Percentiles rank a stretch among this genome's conserved stretches.
Evolutionary conservation across 164 flowering plant species (phyloP).

Genomic region (Nymphaea colorata): DNA sequence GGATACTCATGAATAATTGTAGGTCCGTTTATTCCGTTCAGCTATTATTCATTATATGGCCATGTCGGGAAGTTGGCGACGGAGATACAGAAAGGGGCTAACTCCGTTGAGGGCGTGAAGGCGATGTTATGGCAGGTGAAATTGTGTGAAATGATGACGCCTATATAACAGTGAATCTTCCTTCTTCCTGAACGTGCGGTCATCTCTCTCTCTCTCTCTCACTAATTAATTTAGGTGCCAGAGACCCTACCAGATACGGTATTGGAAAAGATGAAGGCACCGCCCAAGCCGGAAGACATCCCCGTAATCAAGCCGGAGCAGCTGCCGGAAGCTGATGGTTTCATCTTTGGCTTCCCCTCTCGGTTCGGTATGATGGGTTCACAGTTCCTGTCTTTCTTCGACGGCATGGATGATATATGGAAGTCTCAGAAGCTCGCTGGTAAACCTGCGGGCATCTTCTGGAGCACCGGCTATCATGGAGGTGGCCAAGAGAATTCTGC

Average conservation of each 20-base stretch:
- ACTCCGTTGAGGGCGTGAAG: constrained; percentile 67
- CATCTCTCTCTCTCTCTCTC: background rate
- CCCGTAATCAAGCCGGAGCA: constrained; percentile 38
- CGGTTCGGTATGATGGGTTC: constrained; percentile 70
- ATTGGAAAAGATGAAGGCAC: constrained; percentile 51
- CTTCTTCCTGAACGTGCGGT: background rate
- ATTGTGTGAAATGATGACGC: background rate
- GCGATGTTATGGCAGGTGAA: constrained; percentile 69
- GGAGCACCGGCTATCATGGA: constrained; percentile 58
- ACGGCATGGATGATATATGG: constrained; percentile 55
- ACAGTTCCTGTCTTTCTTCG: constrained; percentile 51
- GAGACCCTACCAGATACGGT: constrained; percentile 53
- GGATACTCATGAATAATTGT: no score
- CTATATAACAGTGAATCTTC: background rate
- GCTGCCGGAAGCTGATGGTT: constrained; percentile 49
- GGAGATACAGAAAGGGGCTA: constrained; percentile 67
- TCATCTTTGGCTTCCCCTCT: constrained; percentile 54
- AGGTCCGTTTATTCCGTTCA: constrained; percentile 9
- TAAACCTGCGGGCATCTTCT: constrained; percentile 63
- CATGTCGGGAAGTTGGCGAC: constrained; percentile 65
- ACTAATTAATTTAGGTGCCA: constrained; percentile 29
- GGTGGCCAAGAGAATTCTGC: constrained; percentile 67
- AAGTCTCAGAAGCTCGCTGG: constrained; percentile 42
- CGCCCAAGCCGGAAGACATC: constrained; percentile 39
- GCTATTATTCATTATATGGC: constrained; percentile 75